Percentiles rank a stretch among this genome's conserved stretches.
phyloP scores from a whole-genome alignment of 768 basidiomycete species.

The Suillus variegatus region DNA sequence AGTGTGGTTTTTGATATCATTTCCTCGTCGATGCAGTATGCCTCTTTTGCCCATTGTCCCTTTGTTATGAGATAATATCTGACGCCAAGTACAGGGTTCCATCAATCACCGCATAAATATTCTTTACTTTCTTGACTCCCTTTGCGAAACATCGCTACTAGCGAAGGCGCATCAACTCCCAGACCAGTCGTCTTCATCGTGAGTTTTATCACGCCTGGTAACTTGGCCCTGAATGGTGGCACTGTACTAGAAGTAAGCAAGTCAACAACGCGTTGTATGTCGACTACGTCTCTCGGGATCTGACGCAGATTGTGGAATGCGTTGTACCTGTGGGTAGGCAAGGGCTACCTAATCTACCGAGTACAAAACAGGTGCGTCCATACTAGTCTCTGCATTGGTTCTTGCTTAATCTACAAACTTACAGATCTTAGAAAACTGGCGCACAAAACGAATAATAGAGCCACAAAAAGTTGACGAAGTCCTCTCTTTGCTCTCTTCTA shows the following conservation, averaged over 20 bases:
- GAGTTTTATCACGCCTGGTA: constrained; percentile 13
- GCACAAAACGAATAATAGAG: constrained; percentile 81
- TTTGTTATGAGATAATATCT: neutral
- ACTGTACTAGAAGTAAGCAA: constrained; percentile 22
- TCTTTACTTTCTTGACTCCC: constrained; percentile 85
- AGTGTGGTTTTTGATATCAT: neutral
- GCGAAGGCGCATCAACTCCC: constrained; percentile 56
- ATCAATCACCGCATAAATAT: constrained; percentile 94
- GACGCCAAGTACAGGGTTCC: constrained; percentile 53
- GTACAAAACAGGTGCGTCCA: constrained; percentile 76
- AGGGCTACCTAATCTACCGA: constrained; percentile 84
- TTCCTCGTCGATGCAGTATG: neutral
- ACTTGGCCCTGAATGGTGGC: constrained; percentile 35
- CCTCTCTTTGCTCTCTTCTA: constrained; percentile 53
- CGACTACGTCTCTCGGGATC: constrained; percentile 75
- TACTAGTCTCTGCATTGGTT: neutral
- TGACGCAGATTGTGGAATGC: constrained; percentile 73
- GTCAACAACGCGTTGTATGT: constrained; percentile 62
- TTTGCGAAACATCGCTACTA: constrained; percentile 77
- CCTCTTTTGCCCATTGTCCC: neutral
- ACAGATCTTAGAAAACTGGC: constrained; percentile 91
- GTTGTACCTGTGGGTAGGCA: constrained; percentile 91
- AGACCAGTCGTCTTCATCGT: constrained; percentile 23
- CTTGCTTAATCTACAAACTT: neutral
- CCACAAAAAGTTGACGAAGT: constrained; percentile 76